Base-by-base conservation (phyloP, 1,284 basidiomycete species). In the Leucoagaricus sp. region DNA sequence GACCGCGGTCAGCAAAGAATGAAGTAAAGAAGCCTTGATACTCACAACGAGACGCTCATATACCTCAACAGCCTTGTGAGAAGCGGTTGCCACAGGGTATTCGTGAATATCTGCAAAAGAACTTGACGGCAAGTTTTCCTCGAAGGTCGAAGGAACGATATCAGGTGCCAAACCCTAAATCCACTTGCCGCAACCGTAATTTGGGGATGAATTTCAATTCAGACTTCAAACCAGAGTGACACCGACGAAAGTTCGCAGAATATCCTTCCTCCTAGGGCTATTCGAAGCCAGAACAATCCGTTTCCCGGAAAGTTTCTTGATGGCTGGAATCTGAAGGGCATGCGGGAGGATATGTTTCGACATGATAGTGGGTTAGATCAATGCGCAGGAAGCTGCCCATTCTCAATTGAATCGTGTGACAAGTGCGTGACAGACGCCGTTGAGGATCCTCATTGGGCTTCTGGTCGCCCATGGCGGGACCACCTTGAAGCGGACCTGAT, bases 51-150 rank as follows among this genome's bases (percentile, higher is more conserved):
- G 75, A 31, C 88, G 80, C 69, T 93, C 86, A 66, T 97, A 97
- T n/a, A 96, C 94, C 66, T 96, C 92, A 7, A 94, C 83, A 0
- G 91, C 95, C 77, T 98, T 98, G 63, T 96, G 89, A 1, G 86
- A 87, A 1, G 94, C 94, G 0, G 95, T 98, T 7, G 95, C 87
- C 4, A 97, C 92, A 0, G 96, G 93, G 69, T 99, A 98, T 68
- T 97, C 94, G 58, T 93, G 91, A 15, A 91, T 80, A 60, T 92
- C 83, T 25, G 85, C 84, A 58, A 88, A 98, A 2, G 83, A 80
- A 17, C 74, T 74, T 48, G 90, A 77, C 0, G 84, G 78, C 13
- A 98, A 75, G 65, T 96, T 79, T 71, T 98, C 96, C 36, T 84
- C 82, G 63, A 98, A 98, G 0, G 82, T 91, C 2, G 94, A 96